Base-by-base conservation (phyloP, 495 filamentous ascomycete species). In the Pseudomonodictys pantanalensis region DNA sequence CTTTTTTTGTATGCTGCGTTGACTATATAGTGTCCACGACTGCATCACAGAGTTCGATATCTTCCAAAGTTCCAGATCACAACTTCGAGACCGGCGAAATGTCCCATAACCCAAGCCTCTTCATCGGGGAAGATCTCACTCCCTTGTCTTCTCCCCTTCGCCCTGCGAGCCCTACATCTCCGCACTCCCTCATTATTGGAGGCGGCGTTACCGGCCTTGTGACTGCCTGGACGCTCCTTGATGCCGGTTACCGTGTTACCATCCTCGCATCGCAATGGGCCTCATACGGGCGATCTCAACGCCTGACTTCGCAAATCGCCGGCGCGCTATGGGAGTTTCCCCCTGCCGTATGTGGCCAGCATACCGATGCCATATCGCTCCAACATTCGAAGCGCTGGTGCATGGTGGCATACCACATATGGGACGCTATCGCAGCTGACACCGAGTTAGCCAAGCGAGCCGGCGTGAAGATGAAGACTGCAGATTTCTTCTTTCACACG, bases 311-410 rank as follows among this genome's bases (percentile, higher is more conserved):
- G 5, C 79, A 81, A 56, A 74, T 79, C 23, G 75, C 75, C 3
- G 78, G 77, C 9, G 78, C 78, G 2, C 69, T 81, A 1, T 81
- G 78, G 79, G 77, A 81, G 56, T 77, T 68, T 50, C 79, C 78
- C 0, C 76, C 78, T 0, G 74, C 74, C 0, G 73, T 73, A 1
- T 81, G 79, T 56, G 79, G 79, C 18, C 72, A 73, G 18, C 77
- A 80, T 48, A 76, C 71, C 9, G 72, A 76, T 57, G 65, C 67
- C 18, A 72, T 73, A 17, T 74, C 69, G 1, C 65, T 79, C 0
- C 65, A 69, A 1, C 66, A 71, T 35, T 78, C 71, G 1, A 76
- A 78, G 64, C 58, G 56, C 23, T 80, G 77, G 77, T 72, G 69
- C 25, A 74, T 80, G 71, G 71, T 69, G 29, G 67, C 71, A 24